phyloP scores from a whole-genome alignment of 805 yeast genomes.

The Candida rishiriensis region DNA sequence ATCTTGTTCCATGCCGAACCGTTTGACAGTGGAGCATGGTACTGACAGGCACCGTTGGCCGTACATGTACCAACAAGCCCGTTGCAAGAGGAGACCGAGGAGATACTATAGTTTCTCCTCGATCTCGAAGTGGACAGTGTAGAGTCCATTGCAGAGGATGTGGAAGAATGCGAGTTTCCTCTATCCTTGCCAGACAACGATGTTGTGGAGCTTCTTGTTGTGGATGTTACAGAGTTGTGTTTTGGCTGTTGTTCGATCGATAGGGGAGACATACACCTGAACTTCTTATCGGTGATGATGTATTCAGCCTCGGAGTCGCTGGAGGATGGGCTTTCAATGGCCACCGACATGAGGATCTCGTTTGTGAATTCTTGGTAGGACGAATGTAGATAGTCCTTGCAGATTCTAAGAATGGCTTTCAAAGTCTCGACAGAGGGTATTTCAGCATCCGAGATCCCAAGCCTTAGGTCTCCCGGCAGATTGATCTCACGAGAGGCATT shows the following conservation, averaged over 20 bases:
- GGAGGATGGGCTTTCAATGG: slow-evolving; percentile 9
- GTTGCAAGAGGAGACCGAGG: slow-evolving; percentile 1
- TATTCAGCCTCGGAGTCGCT: slow-evolving; percentile 9
- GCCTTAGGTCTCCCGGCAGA: slow-evolving; percentile 26
- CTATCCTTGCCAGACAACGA: not conserved
- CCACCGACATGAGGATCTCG: slow-evolving; percentile 8
- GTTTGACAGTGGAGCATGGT: not conserved
- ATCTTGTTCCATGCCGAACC: slow-evolving; percentile 21
- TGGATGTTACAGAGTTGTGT: not conserved
- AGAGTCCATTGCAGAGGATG: not conserved
- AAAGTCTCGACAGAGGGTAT: slow-evolving; percentile 20
- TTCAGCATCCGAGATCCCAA: slow-evolving; percentile 6
- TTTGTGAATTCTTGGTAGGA: slow-evolving; percentile 28
- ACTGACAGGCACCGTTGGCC: not conserved
- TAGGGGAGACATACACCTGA: slow-evolving; percentile 10
- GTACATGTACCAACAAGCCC: too few relatives aligned
- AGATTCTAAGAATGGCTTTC: slow-evolving; percentile 15
- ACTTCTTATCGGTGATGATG: not conserved
- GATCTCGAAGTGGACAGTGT: slow-evolving; percentile 1
- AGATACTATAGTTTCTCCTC: slow-evolving; percentile 5
- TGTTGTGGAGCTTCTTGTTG: not conserved
- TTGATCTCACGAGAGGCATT: slow-evolving; percentile 29
- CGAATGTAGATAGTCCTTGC: slow-evolving; percentile 24
- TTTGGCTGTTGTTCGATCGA: slow-evolving; percentile 1
- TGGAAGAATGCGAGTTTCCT: slow-evolving; percentile 1